Evolutionary conservation across 495 filamentous ascomycete species (phyloP).

Genomic region (Aspergillus olivimuriae): DNA sequence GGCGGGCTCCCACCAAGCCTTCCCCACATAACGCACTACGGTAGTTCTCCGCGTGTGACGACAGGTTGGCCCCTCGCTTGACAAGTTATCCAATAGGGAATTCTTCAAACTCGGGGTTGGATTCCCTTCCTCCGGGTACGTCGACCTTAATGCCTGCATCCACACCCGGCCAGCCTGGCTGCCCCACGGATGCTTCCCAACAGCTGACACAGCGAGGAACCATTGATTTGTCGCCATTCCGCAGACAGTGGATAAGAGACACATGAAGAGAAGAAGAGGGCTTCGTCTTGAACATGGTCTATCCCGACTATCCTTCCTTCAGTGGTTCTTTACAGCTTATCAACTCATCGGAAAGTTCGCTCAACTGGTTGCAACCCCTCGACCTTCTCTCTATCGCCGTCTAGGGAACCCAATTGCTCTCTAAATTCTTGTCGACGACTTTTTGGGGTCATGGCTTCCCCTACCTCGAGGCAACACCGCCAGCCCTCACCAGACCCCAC

Average conservation of each 20-base stretch:
- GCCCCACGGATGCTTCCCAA: background rate
- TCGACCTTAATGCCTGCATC: too few species aligned
- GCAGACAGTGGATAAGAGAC: background rate
- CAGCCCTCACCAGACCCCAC: constrained; percentile 15
- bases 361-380: too few species aligned
- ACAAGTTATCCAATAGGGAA: background rate
- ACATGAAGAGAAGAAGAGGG: background rate
- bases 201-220: background rate
- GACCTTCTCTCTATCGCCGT: too few species aligned
- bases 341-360: too few species aligned
- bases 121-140: too few species aligned
- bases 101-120: background rate
- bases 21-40: background rate
- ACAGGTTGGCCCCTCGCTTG: background rate
- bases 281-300: too few species aligned
- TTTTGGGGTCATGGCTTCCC: constrained; percentile 15
- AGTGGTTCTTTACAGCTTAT: too few species aligned
- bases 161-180: background rate
- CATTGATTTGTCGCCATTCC: background rate
- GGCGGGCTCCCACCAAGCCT: too few species aligned
- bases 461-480: constrained; percentile 23
- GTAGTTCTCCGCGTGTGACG: too few species aligned
- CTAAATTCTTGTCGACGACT: background rate
- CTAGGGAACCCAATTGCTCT: too few species aligned
- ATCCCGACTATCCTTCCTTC: too few species aligned